Percentiles rank a stretch among this genome's conserved stretches.
Conservation (phyloP, 331 rosid species). For the Stylosanthes scabra region DNA sequence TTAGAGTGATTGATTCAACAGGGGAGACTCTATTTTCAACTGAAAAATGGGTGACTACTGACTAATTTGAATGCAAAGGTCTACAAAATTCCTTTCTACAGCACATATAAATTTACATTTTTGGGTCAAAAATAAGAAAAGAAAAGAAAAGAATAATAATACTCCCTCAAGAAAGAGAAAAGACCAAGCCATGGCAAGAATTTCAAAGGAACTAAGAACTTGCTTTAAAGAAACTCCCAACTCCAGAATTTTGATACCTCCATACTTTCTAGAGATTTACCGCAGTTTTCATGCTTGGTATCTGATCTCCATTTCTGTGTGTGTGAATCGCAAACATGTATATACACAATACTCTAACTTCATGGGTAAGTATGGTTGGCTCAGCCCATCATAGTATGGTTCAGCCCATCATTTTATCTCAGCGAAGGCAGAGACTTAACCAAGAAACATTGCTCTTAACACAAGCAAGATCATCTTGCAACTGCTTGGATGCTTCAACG, state of each 20-base stretch:
- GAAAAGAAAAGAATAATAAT: slow-evolving; percentile 13
- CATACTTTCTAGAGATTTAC: slow-evolving; percentile 26
- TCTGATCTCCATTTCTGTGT: slow-evolving; percentile 32
- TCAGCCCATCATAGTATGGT: slow-evolving; percentile 43
- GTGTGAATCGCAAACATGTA: slow-evolving; percentile 20
- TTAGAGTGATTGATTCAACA: slow-evolving; percentile 24
- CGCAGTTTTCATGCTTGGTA: slow-evolving; percentile 36
- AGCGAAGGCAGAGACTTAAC: slow-evolving; percentile 47
- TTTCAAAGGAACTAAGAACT: slow-evolving; percentile 42
- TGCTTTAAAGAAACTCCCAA: slow-evolving; percentile 32
- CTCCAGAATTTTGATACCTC: too few relatives aligned
- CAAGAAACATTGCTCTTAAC: slow-evolving; percentile 36
- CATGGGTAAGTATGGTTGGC: slow-evolving; percentile 40
- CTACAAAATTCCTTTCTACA: slow-evolving; percentile 46
- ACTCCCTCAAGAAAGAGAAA: slow-evolving; percentile 41
- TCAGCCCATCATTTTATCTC: slow-evolving; percentile 41
- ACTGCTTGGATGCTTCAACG: slow-evolving; percentile 49
- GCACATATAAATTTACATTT: slow-evolving; percentile 42
- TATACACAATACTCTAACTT: slow-evolving; percentile 44
- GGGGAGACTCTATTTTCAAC: slow-evolving; percentile 32
- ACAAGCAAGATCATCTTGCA: slow-evolving; percentile 40
- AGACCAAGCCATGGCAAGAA: slow-evolving; percentile 42
- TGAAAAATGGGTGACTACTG: slow-evolving; percentile 31
- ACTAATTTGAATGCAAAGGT: slow-evolving; percentile 34
- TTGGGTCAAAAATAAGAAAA: slow-evolving; percentile 38